These are phyloP conservation scores for Cryptosporidium felis DNA, from an alignment of 169 alveolate species.

Conservation along the genomic window DNA sequence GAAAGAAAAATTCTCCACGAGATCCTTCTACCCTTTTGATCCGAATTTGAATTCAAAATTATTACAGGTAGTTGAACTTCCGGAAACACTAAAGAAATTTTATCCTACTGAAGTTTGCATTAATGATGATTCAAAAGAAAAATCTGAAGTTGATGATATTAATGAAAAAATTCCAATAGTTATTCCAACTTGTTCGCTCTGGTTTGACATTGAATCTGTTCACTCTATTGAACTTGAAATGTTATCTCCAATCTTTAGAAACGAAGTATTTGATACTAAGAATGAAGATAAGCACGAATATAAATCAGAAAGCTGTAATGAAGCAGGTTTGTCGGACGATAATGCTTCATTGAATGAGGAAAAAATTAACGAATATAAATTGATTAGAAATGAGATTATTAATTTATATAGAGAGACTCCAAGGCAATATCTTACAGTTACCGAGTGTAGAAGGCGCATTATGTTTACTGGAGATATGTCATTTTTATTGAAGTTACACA, in stretches of 20 bases:
- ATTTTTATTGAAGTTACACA: constrained; percentile 74
- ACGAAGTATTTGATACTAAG: constrained; percentile 1
- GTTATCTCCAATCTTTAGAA: constrained; percentile 27
- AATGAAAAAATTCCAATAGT: constrained; percentile 46
- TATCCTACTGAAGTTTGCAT: not conserved
- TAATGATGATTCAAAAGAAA: not conserved
- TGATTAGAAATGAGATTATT: constrained; percentile 71
- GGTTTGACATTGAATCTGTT: constrained; percentile 65
- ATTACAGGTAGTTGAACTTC: constrained; percentile 23
- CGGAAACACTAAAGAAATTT: constrained; percentile 34
- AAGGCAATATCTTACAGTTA: constrained; percentile 71
- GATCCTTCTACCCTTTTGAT: constrained; percentile 30
- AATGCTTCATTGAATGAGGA: not conserved
- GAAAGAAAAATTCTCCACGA: constrained; percentile 50
- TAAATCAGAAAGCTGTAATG: not conserved
- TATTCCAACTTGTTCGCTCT: constrained; percentile 45
- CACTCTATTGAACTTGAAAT: constrained; percentile 66
- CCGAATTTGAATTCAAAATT: constrained; percentile 42
- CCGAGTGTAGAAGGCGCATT: constrained; percentile 73
- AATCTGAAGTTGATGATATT: constrained; percentile 23
- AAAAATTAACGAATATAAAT: constrained; percentile 51
- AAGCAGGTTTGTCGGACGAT: not conserved
- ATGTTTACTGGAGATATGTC: constrained; percentile 79
- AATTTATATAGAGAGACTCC: constrained; percentile 72
- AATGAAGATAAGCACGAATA: constrained; percentile 14